Conservation (phyloP, 495 filamentous ascomycete species). For the Recurvomyces mirabilis region DNA sequence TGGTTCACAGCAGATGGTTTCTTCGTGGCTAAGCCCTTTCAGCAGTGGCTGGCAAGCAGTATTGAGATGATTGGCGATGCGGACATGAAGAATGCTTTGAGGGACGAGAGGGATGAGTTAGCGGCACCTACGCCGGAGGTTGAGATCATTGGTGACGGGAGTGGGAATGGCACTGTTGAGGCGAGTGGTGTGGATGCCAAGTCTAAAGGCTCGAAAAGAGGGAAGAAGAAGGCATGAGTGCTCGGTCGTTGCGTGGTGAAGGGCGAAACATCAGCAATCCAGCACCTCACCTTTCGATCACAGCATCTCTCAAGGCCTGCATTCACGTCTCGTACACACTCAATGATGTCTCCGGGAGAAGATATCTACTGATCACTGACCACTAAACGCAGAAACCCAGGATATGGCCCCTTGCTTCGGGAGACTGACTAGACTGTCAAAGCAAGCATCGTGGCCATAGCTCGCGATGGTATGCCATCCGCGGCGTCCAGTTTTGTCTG, state of each 20-base stretch:
- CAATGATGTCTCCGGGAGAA: too few relatives aligned
- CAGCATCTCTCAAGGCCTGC: too few relatives aligned
- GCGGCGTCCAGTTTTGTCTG: too few relatives aligned
- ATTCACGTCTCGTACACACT: too few relatives aligned
- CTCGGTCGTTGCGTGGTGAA: not conserved
- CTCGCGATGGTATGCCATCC: too few relatives aligned
- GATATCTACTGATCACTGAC: too few relatives aligned
- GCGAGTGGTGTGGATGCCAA: slow-evolving; percentile 8
- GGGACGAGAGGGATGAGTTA: slow-evolving; percentile 20
- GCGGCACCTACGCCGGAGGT: not conserved
- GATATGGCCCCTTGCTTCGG: too few relatives aligned
- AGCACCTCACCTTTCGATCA: too few relatives aligned
- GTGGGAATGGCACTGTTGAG: slow-evolving; percentile 5
- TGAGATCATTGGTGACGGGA: not conserved
- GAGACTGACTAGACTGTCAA: too few relatives aligned
- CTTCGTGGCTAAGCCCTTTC: slow-evolving; percentile 76
- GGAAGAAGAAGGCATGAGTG: slow-evolving; percentile 11
- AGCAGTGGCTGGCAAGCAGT: slow-evolving; percentile 61
- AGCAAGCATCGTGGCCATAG: too few relatives aligned
- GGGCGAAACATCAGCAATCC: not conserved
- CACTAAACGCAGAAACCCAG: too few relatives aligned
- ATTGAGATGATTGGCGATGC: slow-evolving; percentile 56
- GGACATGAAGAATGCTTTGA: slow-evolving; percentile 45
- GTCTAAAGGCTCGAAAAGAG: slow-evolving; percentile 12
- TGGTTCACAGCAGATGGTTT: slow-evolving; percentile 80